phyloP scores from a whole-genome alignment of 2,329 filamentous ascomycete genomes.

The Mycogone perniciosa region DNA sequence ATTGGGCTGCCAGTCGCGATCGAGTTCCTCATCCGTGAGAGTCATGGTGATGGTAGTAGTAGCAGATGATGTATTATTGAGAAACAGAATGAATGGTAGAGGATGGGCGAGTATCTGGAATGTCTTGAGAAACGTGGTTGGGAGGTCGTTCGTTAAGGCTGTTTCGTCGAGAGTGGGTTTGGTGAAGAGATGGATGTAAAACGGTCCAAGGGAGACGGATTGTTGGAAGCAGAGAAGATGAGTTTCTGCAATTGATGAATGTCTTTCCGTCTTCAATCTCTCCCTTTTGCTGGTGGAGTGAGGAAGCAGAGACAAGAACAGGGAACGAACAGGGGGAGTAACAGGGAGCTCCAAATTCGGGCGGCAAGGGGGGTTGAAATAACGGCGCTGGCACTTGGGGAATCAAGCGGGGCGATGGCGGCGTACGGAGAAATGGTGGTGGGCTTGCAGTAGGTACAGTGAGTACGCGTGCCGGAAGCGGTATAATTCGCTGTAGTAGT shows the following conservation, averaged over 20 bases:
- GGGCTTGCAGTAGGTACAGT: neutral
- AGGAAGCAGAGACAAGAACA: slow-evolving; percentile 9
- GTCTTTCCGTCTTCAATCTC: neutral
- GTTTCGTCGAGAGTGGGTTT: slow-evolving; percentile 2
- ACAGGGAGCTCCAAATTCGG: slow-evolving; percentile 10
- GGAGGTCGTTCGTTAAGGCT: neutral
- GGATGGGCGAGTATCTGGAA: neutral
- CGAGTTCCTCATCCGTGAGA: slow-evolving; percentile 60
- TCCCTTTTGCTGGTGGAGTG: slow-evolving; percentile 9
- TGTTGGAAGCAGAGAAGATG: slow-evolving; percentile 1
- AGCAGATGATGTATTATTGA: neutral
- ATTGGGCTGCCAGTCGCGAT: slow-evolving; percentile 75
- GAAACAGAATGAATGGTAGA: neutral
- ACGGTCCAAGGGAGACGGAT: slow-evolving; percentile 6
- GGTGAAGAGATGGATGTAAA: neutral
- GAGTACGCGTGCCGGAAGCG: no score
- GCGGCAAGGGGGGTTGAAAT: slow-evolving; percentile 4
- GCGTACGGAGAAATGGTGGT: neutral
- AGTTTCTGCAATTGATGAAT: slow-evolving; percentile 9
- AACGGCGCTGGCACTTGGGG: neutral
- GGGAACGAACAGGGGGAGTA: slow-evolving; percentile 10
- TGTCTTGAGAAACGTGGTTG: neutral
- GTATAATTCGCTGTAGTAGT: no score
- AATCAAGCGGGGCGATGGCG: neutral
- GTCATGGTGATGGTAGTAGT: slow-evolving; percentile 18